Conservation (phyloP, 352 stramenopile species). For the Globisporangium spinosum region DNA sequence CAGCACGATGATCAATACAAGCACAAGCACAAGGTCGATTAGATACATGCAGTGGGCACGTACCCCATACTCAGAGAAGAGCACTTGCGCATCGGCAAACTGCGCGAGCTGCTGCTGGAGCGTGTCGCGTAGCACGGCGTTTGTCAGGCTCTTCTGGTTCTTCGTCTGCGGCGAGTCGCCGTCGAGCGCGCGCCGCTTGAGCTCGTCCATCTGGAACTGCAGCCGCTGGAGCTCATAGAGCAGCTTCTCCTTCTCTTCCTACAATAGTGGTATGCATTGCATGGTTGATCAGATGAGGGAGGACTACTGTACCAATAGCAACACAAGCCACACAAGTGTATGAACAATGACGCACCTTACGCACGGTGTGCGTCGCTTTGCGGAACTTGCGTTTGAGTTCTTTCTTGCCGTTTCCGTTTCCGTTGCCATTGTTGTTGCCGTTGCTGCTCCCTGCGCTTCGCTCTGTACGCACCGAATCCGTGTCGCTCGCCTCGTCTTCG, state of each 20-base stretch:
- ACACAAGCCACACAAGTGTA: background rate
- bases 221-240: conserved; percentile 27
- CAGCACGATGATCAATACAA: no score
- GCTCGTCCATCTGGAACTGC: conserved; percentile 29
- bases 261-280: background rate
- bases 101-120: conserved; percentile 27
- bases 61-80: conserved; percentile 30
- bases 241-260: conserved; percentile 38
- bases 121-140: conserved; percentile 21
- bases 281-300: no score
- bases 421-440: background rate
- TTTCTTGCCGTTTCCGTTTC: no score
- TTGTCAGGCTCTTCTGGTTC: conserved; percentile 15
- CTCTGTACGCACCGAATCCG: conserved; percentile 7
- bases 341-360: conserved; percentile 4
- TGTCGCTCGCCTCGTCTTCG: background rate
- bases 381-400: conserved; percentile 15
- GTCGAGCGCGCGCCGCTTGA: conserved; percentile 30
- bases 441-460: conserved; percentile 3
- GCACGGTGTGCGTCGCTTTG: conserved; percentile 19
- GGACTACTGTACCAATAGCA: no score
- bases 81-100: conserved; percentile 26
- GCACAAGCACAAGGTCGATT: no score
- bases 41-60: no score
- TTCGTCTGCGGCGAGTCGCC: conserved; percentile 7